Percentiles rank a stretch among this genome's conserved stretches.
phyloP scores from a whole-genome alignment of 2,329 filamentous ascomycete species.

The Penicillium palitans region DNA sequence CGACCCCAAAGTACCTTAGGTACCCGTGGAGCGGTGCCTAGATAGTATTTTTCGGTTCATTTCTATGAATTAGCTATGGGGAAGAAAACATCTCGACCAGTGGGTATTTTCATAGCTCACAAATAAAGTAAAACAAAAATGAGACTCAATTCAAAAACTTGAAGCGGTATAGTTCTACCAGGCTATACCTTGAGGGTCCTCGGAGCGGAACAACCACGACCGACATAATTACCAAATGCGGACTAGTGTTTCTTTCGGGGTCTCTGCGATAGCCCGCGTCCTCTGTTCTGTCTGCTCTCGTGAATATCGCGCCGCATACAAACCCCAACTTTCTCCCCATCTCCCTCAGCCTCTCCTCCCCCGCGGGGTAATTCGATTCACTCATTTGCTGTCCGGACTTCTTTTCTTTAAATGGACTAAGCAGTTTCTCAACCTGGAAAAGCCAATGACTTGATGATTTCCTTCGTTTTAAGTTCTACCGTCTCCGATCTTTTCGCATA shows the following conservation, averaged over 20 bases:
- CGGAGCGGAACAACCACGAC: constrained; percentile 34
- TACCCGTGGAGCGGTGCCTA: background rate
- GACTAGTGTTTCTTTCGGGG: constrained; percentile 41
- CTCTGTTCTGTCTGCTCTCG: constrained; percentile 31
- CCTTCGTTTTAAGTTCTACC: constrained; percentile 17
- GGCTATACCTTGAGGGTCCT: background rate
- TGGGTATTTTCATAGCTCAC: too few relatives aligned
- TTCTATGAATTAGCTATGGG: too few relatives aligned
- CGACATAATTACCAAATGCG: constrained; percentile 28
- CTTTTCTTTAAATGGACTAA: constrained; percentile 16
- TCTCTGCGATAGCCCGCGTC: constrained; percentile 43
- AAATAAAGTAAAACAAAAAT: background rate
- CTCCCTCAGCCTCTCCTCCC: constrained; percentile 19
- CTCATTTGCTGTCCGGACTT: constrained; percentile 19
- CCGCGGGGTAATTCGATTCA: constrained; percentile 15
- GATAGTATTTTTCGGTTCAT: background rate
- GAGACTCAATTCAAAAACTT: background rate
- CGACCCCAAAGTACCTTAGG: background rate
- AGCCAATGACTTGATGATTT: constrained; percentile 38
- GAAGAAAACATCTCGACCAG: background rate
- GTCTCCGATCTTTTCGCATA: constrained; percentile 31
- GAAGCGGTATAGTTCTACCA: background rate
- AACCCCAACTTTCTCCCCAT: constrained; percentile 25
- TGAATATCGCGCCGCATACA: constrained; percentile 32
- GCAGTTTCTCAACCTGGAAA: constrained; percentile 12